Evolutionary conservation across 805 yeast genomes (phyloP).

Genomic region (Naumovozyma dairenensis): DNA sequence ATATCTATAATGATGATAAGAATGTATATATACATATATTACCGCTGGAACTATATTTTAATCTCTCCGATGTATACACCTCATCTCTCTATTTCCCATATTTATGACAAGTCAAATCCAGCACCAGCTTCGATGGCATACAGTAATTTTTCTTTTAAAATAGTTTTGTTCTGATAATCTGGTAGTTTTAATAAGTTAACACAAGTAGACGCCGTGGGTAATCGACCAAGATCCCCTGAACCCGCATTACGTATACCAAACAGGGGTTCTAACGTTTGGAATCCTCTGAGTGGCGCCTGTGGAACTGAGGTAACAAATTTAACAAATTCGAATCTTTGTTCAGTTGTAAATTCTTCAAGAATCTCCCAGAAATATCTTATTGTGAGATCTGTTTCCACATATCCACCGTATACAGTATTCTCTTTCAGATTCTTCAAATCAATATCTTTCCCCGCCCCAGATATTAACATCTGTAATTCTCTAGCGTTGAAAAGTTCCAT

Average conservation of each 20-base stretch:
- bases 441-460: conserved; percentile 66
- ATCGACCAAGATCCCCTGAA: conserved; percentile 34
- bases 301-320: conserved; percentile 91
- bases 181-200: conserved; percentile 82
- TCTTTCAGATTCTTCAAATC: conserved; percentile 58
- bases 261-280: conserved; percentile 58
- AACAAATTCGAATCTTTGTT: conserved; percentile 56
- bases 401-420: conserved; percentile 63
- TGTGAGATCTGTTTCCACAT: conserved; percentile 43
- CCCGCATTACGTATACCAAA: conserved; percentile 76
- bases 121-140: conserved; percentile 77
- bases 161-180: conserved; percentile 53
- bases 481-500: conserved; percentile 72
- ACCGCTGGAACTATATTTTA: too few species aligned
- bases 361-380: conserved; percentile 65
- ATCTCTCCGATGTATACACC: too few species aligned
- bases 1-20: too few species aligned
- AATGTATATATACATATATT: too few species aligned
- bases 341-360: conserved; percentile 51
- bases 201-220: conserved; percentile 93
- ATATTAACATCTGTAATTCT: conserved; percentile 75
- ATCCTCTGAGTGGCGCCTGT: conserved; percentile 85
- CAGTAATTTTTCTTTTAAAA: conserved; percentile 52
- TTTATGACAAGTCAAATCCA: conserved; percentile 70
- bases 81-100: too few species aligned